These are phyloP conservation scores for Tubosaeta sp. DNA, from an alignment of 768 basidiomycete genomes.

Conservation along the genomic window DNA sequence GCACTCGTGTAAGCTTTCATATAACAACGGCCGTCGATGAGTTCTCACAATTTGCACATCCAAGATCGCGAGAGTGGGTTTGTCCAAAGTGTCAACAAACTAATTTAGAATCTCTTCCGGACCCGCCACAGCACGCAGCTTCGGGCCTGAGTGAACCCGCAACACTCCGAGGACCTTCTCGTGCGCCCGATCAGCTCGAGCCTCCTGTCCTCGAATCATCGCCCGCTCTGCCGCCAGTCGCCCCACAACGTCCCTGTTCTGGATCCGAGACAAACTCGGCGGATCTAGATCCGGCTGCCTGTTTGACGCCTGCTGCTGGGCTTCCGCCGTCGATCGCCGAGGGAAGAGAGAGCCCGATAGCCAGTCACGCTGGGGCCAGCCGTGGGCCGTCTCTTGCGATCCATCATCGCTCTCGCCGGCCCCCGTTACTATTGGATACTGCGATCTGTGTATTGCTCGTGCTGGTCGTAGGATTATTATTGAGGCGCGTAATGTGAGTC, in stretches of 20 bases:
- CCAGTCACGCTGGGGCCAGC: constrained; percentile 11
- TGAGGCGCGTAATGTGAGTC: constrained; percentile 49
- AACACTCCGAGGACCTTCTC: constrained; percentile 23
- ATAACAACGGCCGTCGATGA: constrained; percentile 3
- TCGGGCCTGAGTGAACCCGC: constrained; percentile 14
- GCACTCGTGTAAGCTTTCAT: constrained; percentile 59
- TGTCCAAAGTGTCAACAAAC: constrained; percentile 69
- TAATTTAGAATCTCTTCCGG: constrained; percentile 70
- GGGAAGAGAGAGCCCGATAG: constrained; percentile 9
- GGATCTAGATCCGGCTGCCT: constrained; percentile 16
- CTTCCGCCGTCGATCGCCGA: constrained; percentile 7
- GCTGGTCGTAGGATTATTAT: constrained; percentile 63
- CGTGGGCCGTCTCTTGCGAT: constrained; percentile 14
- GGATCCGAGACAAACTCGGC: constrained; percentile 7
- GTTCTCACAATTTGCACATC: constrained; percentile 11
- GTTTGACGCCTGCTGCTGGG: constrained; percentile 13
- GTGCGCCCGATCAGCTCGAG: constrained; percentile 8
- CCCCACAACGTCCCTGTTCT: constrained; percentile 18
- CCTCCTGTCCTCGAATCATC: constrained; percentile 16
- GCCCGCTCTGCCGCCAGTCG: constrained; percentile 10
- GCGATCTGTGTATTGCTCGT: constrained; percentile 71
- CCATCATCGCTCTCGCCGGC: constrained; percentile 28
- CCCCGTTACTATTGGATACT: constrained; percentile 67
- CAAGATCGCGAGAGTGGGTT: constrained; percentile 75
- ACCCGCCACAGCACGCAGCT: constrained; percentile 38